Conservation (phyloP, 768 basidiomycete species). For the Kwoniella sp. region DNA sequence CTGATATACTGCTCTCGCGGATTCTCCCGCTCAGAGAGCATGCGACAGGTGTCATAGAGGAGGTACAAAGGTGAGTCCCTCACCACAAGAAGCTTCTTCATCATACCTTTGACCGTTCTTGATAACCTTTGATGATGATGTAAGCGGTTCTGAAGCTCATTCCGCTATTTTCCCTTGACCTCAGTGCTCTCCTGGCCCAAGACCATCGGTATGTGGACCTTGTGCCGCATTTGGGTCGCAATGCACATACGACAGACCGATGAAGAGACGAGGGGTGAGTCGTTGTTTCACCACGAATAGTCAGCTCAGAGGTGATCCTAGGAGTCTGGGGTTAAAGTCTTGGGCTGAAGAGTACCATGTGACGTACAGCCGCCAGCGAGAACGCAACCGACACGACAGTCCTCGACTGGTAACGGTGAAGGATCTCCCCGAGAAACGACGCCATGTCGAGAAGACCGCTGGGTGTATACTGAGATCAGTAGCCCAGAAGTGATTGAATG, state of each 20-base stretch:
- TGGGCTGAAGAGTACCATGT: neutral
- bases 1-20: neutral
- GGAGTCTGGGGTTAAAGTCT: neutral
- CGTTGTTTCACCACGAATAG: neutral
- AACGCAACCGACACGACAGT: neutral
- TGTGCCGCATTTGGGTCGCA: constrained; percentile 31
- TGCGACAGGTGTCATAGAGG: constrained; percentile 45
- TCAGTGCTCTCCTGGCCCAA: constrained; percentile 33
- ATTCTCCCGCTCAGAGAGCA: constrained; percentile 25
- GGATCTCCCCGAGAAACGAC: constrained; percentile 1
- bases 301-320: too few species aligned
- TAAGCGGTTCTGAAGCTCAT: neutral
- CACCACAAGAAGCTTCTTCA: neutral
- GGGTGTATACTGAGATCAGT: constrained; percentile 18
- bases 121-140: neutral
- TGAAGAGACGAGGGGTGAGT: constrained; percentile 46
- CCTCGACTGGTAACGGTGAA: neutral
- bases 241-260: constrained; percentile 40
- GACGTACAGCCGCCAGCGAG: constrained; percentile 1
- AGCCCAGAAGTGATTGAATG: constrained; percentile 20
- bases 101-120: neutral
- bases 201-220: constrained; percentile 24
- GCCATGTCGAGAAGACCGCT: constrained; percentile 3
- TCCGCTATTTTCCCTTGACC: neutral
- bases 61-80: constrained; percentile 34